Evolutionary conservation across 2,329 filamentous ascomycete species (phyloP).

Genomic region (Alternaria incomplexa): DNA sequence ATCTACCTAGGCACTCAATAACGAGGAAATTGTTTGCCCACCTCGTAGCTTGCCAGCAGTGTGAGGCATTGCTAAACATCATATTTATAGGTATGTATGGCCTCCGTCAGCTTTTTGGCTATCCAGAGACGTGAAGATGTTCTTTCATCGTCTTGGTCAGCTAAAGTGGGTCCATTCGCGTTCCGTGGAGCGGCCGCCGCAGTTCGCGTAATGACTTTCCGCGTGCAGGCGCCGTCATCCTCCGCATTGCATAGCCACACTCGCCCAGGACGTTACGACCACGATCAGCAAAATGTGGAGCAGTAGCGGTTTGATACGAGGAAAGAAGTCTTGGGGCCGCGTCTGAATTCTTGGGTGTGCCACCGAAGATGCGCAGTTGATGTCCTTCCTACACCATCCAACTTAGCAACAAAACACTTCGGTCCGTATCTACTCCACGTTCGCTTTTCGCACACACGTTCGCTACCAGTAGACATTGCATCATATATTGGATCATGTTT

Average conservation of each 20-base stretch:
- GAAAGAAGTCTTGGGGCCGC: conserved; percentile 9
- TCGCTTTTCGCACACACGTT: background rate
- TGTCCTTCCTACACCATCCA: background rate
- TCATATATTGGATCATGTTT: conserved; percentile 15
- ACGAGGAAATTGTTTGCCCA: background rate
- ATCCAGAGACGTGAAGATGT: background rate
- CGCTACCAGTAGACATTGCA: background rate
- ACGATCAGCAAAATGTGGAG: conserved; percentile 17
- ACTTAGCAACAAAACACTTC: background rate
- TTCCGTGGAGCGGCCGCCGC: background rate
- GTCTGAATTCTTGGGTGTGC: conserved; percentile 2
- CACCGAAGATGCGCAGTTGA: background rate
- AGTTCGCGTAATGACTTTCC: background rate
- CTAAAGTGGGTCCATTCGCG: background rate
- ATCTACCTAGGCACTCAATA: background rate
- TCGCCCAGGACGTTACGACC: conserved; percentile 6
- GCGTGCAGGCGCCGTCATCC: background rate
- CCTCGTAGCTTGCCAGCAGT: background rate
- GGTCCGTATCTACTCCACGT: background rate
- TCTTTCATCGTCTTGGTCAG: background rate
- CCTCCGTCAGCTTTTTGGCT: background rate
- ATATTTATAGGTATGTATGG: background rate
- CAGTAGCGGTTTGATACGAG: conserved; percentile 16
- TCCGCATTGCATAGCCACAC: conserved; percentile 9
- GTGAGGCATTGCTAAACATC: background rate